Base-by-base conservation (phyloP, 1,284 basidiomycete genomes). In the Dichomitus squalens region DNA sequence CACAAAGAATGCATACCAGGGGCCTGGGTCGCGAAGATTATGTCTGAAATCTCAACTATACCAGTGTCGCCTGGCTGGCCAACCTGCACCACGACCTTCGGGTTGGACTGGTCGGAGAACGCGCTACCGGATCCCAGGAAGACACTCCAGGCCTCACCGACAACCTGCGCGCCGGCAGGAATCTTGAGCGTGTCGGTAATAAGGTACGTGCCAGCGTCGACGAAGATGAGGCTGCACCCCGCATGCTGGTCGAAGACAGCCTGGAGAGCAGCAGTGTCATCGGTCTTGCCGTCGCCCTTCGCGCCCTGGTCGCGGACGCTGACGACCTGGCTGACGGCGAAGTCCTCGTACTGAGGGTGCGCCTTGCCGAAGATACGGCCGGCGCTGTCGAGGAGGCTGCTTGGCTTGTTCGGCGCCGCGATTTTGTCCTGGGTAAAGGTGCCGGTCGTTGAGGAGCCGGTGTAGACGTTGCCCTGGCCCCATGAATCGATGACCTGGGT, bases 121-220 rank as follows among this genome's bases (percentile, higher is more conserved):
- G 71, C 75, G 3, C 73, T 60, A 0, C 91, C 92, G 31, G 76
- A 76, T 6, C 86, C 91, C 54, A 90, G 81, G 58, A 93, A 84
- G 21, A 85, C 82, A 4, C 87, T 81, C 88, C 88, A 93, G 0
- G 82, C 87, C 68, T 93, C 90, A 33, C 91, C 91, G 4, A 88
- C 81, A 33, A 93, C 76, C 53, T 83, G 84, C 1, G 87, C 82
- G 18, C 86, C 89, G 1, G 84, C 80, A 14, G 90, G 91, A 52
- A 93, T 86, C 2, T 76, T 79, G 47, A 93, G 77, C 3, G 91
- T 93, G 41, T 82, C 80, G 12, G 87, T 83, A 63, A 93, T 79
- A 55, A 87, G 72, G 72, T 93, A 93, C 36, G 67, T 67, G 39
- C 88, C 88, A 4, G 84, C 84, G 62, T 90, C 87, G 64, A 92